These are phyloP conservation scores for Aspergillus tanneri DNA, from an alignment of 2,329 filamentous ascomycete genomes.

Conservation along the genomic window DNA sequence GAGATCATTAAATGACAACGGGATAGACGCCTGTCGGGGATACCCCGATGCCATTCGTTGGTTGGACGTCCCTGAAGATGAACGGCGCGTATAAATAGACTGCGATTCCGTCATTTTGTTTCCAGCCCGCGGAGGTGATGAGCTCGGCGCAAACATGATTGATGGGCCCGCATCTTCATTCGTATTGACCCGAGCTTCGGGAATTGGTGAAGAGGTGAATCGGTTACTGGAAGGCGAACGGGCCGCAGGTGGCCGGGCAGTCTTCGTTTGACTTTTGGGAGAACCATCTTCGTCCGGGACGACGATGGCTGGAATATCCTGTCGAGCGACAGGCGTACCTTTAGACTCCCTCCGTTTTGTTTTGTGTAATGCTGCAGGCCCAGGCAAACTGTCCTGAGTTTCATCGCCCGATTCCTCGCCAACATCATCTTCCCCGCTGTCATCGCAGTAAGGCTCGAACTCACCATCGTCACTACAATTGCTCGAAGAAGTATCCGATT, in stretches of 20 bases:
- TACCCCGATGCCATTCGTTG: conserved; percentile 46
- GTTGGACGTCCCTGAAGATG: conserved; percentile 21
- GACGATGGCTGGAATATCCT: conserved; percentile 27
- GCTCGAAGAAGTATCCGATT: conserved; percentile 46
- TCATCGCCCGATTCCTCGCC: conserved; percentile 12
- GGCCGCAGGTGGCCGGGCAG: conserved; percentile 26
- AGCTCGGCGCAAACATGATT: conserved; percentile 69
- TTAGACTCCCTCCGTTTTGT: conserved; percentile 2
- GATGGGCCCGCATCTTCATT: conserved; percentile 66
- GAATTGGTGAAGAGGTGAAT: conserved; percentile 72
- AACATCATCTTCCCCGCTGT: conserved; percentile 33
- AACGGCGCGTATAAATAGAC: conserved; percentile 41
- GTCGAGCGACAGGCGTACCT: conserved; percentile 9
- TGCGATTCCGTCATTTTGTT: conserved; percentile 29
- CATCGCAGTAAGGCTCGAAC: conserved; percentile 42
- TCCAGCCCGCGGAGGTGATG: conserved; percentile 34
- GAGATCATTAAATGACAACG: conserved; percentile 81
- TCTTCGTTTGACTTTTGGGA: conserved; percentile 21
- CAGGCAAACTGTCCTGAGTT: background rate
- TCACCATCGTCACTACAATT: conserved; percentile 46
- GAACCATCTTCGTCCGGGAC: conserved; percentile 24
- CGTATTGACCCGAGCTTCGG: conserved; percentile 64
- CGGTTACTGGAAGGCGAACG: conserved; percentile 37
- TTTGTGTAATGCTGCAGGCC: background rate
- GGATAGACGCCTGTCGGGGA: conserved; percentile 60